Evolutionary conservation across 1,284 basidiomycete species (phyloP), one percentile per base, ranked within the genome.

Genomic region (Cystobasidium pallidum): DNA sequence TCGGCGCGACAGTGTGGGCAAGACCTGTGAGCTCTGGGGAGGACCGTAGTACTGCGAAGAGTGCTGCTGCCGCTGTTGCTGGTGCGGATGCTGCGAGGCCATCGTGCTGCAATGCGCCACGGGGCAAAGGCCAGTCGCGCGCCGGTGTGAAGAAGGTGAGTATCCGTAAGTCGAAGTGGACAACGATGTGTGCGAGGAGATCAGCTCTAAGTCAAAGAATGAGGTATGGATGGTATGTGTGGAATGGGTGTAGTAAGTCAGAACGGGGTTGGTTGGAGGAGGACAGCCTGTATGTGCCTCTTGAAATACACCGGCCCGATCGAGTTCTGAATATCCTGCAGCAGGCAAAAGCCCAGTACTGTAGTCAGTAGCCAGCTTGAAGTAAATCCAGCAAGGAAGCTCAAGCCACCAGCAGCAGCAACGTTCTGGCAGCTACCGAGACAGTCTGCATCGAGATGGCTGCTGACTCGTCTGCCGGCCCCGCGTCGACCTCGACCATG

Each of bases 81-180:
- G 54, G 54, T 57, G 32, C 34, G 54, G 54, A 21, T 57, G 32
- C 28, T 57, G 54, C 17, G 28, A 36, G 3, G 54, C n/a, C 54
- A 57, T 57, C 15, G 17, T 57, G 54, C 49, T 51, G 24, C 15
- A 28, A 24, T 26, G 6, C 21, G n/a, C 26, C 13, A 54, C 15
- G 3, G 8, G 24, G 51, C 10, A 28, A 26, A 28, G 30, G n/a
- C n/a, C 26, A 13, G 36, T 32, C 32, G 54, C 54, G 30, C 32
- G 54, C 54, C 54, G 4, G 54, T 32, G n/a, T 32, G 32, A 57
- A 57, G 54, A 57, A 57, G 54, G 30, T 57, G 54, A n/a, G 28
- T 57, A 54, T 17, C 24, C 7, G 15, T 3, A 19, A 45, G 43
- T 39, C 6, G 13, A 39, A 13, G 36, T 13, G 36, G 36, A 39